Percentiles rank a stretch among this genome's conserved stretches.
phyloP scores from a whole-genome alignment of 2,329 filamentous ascomycete species.

The Botryotinia calthae region DNA sequence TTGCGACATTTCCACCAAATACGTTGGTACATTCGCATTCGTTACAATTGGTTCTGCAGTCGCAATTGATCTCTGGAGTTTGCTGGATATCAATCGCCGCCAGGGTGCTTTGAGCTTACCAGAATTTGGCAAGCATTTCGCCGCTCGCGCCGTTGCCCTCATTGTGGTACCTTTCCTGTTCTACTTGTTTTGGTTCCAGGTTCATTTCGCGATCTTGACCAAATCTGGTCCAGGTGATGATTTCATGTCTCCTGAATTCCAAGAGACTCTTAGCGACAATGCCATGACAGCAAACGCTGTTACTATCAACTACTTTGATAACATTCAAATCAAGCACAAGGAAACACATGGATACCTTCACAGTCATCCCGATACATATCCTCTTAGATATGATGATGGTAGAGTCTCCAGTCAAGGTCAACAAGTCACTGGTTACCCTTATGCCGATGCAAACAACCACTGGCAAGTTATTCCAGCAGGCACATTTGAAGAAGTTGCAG shows the following conservation, averaged over 20 bases:
- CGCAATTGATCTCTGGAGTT: slow-evolving; percentile 89
- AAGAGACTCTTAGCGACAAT: slow-evolving; percentile 95
- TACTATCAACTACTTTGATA: slow-evolving; percentile 85
- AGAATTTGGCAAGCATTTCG: slow-evolving; percentile 86
- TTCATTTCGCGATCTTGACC: slow-evolving; percentile 88
- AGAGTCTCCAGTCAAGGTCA: slow-evolving; percentile 96
- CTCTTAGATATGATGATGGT: slow-evolving; percentile 93
- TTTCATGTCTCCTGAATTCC: slow-evolving; percentile 98
- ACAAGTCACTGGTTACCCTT: slow-evolving; percentile 96
- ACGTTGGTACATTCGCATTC: slow-evolving; percentile 95
- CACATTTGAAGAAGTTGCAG: slow-evolving; percentile 57
- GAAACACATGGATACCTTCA: slow-evolving; percentile 96
- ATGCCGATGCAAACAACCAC: slow-evolving; percentile 98
- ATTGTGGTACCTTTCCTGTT: slow-evolving; percentile 93
- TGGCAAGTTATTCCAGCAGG: slow-evolving; percentile 86
- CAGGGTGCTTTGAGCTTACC: slow-evolving; percentile 76
- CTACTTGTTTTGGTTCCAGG: slow-evolving; percentile 99
- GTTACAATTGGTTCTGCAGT: slow-evolving; percentile 95
- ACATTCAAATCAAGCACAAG: slow-evolving; percentile 87
- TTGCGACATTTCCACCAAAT: slow-evolving; percentile 98
- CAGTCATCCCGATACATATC: slow-evolving; percentile 86
- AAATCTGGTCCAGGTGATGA: slow-evolving; percentile 93
- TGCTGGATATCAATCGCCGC: slow-evolving; percentile 83
- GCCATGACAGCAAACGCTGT: slow-evolving; percentile 84
- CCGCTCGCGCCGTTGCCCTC: slow-evolving; percentile 78